Evolutionary conservation across 2,329 filamentous ascomycete species (phyloP).

Genomic region (Emergomyces orientalis): DNA sequence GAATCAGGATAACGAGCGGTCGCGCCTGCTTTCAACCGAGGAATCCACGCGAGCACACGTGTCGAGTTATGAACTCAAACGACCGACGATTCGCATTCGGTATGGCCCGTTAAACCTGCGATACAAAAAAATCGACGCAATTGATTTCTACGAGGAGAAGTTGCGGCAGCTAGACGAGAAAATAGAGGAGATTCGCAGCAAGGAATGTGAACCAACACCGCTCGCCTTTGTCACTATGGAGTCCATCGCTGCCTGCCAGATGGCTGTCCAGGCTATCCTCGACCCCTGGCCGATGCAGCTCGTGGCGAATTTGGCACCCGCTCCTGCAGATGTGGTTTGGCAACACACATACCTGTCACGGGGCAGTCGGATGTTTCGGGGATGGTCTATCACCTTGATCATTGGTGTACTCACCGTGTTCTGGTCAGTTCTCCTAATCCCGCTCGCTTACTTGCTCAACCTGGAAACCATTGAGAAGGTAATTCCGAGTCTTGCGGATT

Average conservation of each 20-base stretch:
- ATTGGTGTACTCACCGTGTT: slow-evolving; percentile 77
- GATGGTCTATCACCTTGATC: slow-evolving; percentile 74
- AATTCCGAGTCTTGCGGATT: slow-evolving; percentile 58
- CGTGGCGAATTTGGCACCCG: slow-evolving; percentile 74
- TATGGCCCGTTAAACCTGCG: slow-evolving; percentile 67
- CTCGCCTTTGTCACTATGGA: slow-evolving; percentile 97
- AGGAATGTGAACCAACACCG: slow-evolving; percentile 67
- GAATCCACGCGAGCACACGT: slow-evolving; percentile 32
- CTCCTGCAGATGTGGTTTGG: slow-evolving; percentile 92
- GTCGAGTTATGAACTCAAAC: slow-evolving; percentile 37
- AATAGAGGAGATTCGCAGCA: slow-evolving; percentile 60
- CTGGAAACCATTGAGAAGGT: slow-evolving; percentile 68
- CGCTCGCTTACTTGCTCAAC: slow-evolving; percentile 69
- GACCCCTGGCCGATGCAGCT: slow-evolving; percentile 82
- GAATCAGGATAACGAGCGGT: slow-evolving; percentile 46
- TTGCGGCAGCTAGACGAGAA: slow-evolving; percentile 68
- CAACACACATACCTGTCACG: slow-evolving; percentile 79
- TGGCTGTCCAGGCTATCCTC: slow-evolving; percentile 90
- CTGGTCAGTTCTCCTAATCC: slow-evolving; percentile 75
- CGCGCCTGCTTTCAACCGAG: slow-evolving; percentile 47
- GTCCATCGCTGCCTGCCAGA: slow-evolving; percentile 81
- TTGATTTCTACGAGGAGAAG: slow-evolving; percentile 88
- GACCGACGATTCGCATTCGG: slow-evolving; percentile 65
- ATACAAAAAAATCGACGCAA: slow-evolving; percentile 70
- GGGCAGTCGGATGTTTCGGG: slow-evolving; percentile 60